Base-by-base conservation (phyloP, 148 eudicot genomes). In the Camellia lanceoleosa region DNA sequence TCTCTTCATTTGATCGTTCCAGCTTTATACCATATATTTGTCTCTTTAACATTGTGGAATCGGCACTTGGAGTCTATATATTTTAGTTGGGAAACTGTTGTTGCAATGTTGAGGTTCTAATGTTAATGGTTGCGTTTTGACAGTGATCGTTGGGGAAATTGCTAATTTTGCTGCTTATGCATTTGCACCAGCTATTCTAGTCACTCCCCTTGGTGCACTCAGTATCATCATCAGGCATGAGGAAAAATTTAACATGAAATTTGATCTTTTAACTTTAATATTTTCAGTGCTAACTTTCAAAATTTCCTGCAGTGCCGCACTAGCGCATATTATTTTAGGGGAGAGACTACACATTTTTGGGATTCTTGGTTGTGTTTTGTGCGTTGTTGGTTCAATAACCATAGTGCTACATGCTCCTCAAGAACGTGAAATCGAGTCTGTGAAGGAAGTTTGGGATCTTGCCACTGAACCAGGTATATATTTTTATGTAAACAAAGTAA, bases 121-220 rank as follows among this genome's bases (percentile, higher is more conserved):
- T 63, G 20, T 15, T 62, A 43, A 44, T 38, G 44, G 9, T 62
- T 10, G 4, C 7, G 41, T 30, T 76, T 11, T 76, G 44, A 72
- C 93, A 91, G 97, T 93, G 97, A 79, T 93, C 75, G 91, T 93
- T 73, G 97, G 97, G 51, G 97, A 93, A 82, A 84, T 90, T 65
- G 97, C 97, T 60, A 93, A 93, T 82, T 93, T 93, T 83, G 97
- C 90, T 16, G 97, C 97, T 47, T 93, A 93, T 84, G 97, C 97
- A 76, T 93, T 91, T 90, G 97, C 97, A 41, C 97, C 95, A 56
- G 95, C 97, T 69, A 89, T 93, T 81, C 83, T 93, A 78, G 97
- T 93, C 75, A 93, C 95, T 41, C 97, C 97, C 69, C 94, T 93
- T 83, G 97, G 97, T 68, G 97, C 97, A 59, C 90, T 93, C 81